Conservation (phyloP, 306 rosid genomes). For the Quercus parvula region DNA sequence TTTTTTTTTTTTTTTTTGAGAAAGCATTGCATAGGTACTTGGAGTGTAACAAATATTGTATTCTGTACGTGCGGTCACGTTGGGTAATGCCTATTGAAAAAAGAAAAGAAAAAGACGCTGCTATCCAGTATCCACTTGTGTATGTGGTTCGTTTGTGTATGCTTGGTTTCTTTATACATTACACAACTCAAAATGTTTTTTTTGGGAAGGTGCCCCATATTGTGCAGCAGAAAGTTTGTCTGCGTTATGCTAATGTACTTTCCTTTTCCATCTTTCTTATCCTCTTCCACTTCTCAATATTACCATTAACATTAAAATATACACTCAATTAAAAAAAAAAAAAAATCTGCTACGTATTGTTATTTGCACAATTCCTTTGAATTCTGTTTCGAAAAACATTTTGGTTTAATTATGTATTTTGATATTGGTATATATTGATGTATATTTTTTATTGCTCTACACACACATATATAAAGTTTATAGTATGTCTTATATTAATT, state of each 20-base stretch:
- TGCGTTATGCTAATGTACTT: constrained; percentile 3
- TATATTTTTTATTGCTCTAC: no score
- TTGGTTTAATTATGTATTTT: no score
- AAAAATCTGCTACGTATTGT: no score
- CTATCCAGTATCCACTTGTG: constrained; percentile 19
- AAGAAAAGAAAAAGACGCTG: background rate
- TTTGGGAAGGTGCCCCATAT: constrained; percentile 20
- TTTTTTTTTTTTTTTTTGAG: background rate
- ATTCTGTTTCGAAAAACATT: no score
- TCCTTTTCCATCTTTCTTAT: background rate
- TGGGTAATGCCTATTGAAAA: background rate
- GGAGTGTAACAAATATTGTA: background rate
- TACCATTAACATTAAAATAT: no score
- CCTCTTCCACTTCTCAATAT: background rate
- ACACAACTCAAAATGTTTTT: constrained; percentile 18
- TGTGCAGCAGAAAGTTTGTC: constrained; percentile 24
- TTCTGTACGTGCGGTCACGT: constrained; percentile 21
- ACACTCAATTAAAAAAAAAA: no score
- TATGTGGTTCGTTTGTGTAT: constrained; percentile 14
- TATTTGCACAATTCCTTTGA: no score
- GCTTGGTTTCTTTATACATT: background rate
- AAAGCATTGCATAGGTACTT: background rate
- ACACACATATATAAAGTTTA: no score
- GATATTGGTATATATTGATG: no score
- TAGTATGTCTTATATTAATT: no score